Percentiles rank a stretch among this genome's conserved stretches.
phyloP scores from a whole-genome alignment of 306 rosid species.

The Senna siamea region DNA sequence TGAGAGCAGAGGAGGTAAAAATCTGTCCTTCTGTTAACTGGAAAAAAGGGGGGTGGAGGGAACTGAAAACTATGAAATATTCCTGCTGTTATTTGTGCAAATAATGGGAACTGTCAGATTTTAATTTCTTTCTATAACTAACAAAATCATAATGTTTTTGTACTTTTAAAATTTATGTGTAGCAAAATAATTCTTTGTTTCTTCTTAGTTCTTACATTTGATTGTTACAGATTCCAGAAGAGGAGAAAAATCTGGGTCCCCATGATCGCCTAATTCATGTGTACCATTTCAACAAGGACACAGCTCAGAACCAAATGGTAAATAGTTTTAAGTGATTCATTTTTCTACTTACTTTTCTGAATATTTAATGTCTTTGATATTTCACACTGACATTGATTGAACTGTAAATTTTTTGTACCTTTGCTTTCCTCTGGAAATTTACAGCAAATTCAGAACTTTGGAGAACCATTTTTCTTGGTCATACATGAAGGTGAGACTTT shows the following conservation, averaged over 20 bases:
- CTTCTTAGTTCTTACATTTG: constrained; percentile 3
- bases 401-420: not conserved
- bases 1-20: constrained; percentile 84
- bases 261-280: constrained; percentile 78
- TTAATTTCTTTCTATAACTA: not conserved
- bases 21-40: constrained; percentile 28
- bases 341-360: not conserved
- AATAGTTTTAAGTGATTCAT: constrained; percentile 18
- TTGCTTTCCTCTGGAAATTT: constrained; percentile 23
- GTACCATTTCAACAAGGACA: constrained; percentile 82
- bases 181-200: not conserved
- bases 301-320: constrained; percentile 82
- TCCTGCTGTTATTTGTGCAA: constrained; percentile 26
- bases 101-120: not conserved
- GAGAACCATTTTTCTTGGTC: constrained; percentile 88
- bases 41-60: constrained; percentile 10
- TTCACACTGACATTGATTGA: constrained; percentile 9
- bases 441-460: constrained; percentile 90
- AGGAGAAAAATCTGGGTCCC: constrained; percentile 77
- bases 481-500: constrained; percentile 85
- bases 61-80: constrained; percentile 15
- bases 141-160: not conserved
- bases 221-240: constrained; percentile 68
- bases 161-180: not conserved
- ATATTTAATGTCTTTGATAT: too few relatives aligned